A percentile compares a stretch with the other conserved stretches of the same genome.
Evolutionary conservation across 768 basidiomycete genomes (phyloP).

Genomic region (Boletellus sp.): DNA sequence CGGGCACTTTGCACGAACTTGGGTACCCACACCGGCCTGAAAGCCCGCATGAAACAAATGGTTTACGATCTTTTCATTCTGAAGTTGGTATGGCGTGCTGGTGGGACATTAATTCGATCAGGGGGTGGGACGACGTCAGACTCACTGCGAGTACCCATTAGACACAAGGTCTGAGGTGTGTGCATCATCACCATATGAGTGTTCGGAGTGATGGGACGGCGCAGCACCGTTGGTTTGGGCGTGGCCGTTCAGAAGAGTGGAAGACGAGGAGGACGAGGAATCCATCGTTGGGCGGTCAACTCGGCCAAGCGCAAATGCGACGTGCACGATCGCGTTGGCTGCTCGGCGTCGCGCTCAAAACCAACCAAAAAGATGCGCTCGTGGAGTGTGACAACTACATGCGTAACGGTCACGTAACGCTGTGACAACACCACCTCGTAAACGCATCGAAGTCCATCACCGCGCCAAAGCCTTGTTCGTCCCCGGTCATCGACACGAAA

Average conservation of each 20-base stretch:
- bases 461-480: slow-evolving; percentile 37
- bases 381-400: slow-evolving; percentile 16
- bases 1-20: slow-evolving; percentile 6
- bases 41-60: slow-evolving; percentile 80
- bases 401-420: slow-evolving; percentile 18
- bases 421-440: slow-evolving; percentile 23
- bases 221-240: slow-evolving; percentile 48
- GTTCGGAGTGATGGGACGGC: slow-evolving; percentile 35
- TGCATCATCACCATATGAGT: slow-evolving; percentile 34
- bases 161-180: slow-evolving; percentile 33
- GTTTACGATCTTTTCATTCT: slow-evolving; percentile 74
- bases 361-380: slow-evolving; percentile 18
- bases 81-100: slow-evolving; percentile 51
- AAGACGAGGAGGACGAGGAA: slow-evolving; percentile 32
- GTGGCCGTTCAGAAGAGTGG: slow-evolving; percentile 48
- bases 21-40: slow-evolving; percentile 67
- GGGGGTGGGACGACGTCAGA: slow-evolving; percentile 10
- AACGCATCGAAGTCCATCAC: slow-evolving; percentile 35
- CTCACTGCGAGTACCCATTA: slow-evolving; percentile 64
- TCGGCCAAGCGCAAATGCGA: slow-evolving; percentile 4
- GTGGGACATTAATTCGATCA: slow-evolving; percentile 12
- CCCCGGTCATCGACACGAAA: slow-evolving; percentile 49
- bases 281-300: slow-evolving; percentile 19
- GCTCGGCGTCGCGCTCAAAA: slow-evolving; percentile 4
- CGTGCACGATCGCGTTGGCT: not conserved